Evolutionary conservation across 495 filamentous ascomycete genomes (phyloP), one percentile per base, ranked within the genome.

Genomic region (Talaromyces trachyspermus): DNA sequence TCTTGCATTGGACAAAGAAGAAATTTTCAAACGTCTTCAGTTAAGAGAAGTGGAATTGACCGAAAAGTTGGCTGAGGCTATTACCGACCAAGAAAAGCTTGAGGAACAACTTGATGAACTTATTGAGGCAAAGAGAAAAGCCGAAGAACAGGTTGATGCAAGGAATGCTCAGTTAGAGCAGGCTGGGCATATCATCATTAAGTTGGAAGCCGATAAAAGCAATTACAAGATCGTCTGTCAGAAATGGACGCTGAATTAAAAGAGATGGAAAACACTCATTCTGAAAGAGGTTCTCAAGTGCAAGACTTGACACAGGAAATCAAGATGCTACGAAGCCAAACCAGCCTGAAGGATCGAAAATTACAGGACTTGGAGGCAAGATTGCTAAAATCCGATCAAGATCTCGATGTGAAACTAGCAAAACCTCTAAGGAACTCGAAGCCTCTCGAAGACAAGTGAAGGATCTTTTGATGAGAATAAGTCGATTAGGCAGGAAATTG

Each of bases 1-100:
- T 17, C 70, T 99, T 23, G 94, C 94, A 0, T 71, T 99, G 6
- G 94, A 99, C 62, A 99, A 97, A 59, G 94, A 99, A 53, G 92
- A 97, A 51, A 97, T 99, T 29, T 96, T 96, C 70, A 92, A 90
- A 59, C 78, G 94, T 14, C 72, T 96, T n/a, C 91, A 95, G 57
- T 61, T 84, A 27, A 81, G 91, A 19, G 92, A 97, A 60, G 79
- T 82, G 3, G 90, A 96, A 56, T 74, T 99, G 0, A 83, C 77
- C 14, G 94, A 99, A 56, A 95, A 97, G 66, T 72, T 99, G 17
- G 77, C 88, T 10, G 92, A 83, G 25, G 90, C 92, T n/a, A 76
- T 96, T 39, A 85, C 95, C 14, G 94, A 99, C 53, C 92, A 97
- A 63, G 94, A 97, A 58, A 80, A 79, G 24, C 77, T 97, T 2